Evolutionary conservation across 2,329 filamentous ascomycete genomes (phyloP).

Genomic region (Epichloe gansuensis): DNA sequence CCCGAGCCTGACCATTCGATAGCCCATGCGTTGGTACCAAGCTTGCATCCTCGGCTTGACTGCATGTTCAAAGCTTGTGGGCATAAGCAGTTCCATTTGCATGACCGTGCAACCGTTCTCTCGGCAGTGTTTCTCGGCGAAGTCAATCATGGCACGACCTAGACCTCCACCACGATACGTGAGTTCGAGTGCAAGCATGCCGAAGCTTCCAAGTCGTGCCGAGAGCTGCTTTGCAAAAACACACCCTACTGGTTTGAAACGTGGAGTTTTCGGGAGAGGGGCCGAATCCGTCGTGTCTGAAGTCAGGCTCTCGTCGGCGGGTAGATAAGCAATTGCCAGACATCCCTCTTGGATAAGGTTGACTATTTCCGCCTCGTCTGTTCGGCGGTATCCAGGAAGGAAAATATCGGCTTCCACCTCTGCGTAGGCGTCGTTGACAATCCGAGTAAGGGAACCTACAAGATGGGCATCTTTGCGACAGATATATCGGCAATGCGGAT

Average conservation of each 20-base stretch:
- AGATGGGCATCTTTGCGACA: conserved; percentile 10
- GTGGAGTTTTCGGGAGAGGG: neutral
- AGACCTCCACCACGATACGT: conserved; percentile 13
- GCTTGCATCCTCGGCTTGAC: conserved; percentile 15
- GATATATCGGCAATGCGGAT: conserved; percentile 12
- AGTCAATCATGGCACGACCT: conserved; percentile 14
- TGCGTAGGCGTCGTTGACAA: conserved; percentile 17
- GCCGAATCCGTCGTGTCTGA: neutral
- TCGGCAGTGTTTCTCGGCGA: conserved; percentile 17
- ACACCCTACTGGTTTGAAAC: conserved; percentile 14
- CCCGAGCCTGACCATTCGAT: conserved; percentile 14
- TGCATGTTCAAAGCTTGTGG: conserved; percentile 14
- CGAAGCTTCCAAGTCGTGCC: conserved; percentile 13
- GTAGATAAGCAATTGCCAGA: conserved; percentile 14
- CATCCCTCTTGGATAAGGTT: conserved; percentile 11
- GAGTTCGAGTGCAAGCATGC: conserved; percentile 17
- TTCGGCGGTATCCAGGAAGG: conserved; percentile 15
- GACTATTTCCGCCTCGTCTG: conserved; percentile 11
- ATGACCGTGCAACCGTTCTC: conserved; percentile 15
- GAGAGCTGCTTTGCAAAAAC: conserved; percentile 14
- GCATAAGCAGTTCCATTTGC: conserved; percentile 19
- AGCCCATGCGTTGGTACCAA: conserved; percentile 20
- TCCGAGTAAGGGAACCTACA: conserved; percentile 8
- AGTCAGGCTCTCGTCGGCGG: neutral
- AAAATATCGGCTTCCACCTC: conserved; percentile 18